Percentiles rank a stretch among this genome's conserved stretches.
Conservation (phyloP, 2,329 filamentous ascomycete species). For the Exophiala oligosperma region DNA sequence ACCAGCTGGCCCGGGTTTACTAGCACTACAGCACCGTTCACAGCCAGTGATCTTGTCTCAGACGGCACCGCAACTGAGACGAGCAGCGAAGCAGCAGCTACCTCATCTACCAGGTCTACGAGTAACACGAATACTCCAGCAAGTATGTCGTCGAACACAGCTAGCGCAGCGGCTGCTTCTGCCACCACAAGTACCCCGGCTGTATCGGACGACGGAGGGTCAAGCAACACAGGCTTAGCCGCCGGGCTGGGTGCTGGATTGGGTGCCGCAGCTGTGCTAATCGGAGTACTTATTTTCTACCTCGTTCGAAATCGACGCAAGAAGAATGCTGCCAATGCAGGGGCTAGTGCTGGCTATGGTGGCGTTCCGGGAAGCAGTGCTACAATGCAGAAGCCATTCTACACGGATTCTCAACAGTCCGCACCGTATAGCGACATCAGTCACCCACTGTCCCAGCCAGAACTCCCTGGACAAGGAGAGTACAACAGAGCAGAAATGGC, state of each 20-base stretch:
- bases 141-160: not conserved
- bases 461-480: constrained; percentile 7
- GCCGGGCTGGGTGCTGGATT: constrained; percentile 14
- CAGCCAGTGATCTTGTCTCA: constrained; percentile 3
- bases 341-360: not conserved
- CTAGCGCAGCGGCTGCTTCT: not conserved
- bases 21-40: constrained; percentile 9
- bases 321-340: not conserved
- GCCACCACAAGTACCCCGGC: not conserved
- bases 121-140: constrained; percentile 1
- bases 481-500: not conserved
- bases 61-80: constrained; percentile 7
- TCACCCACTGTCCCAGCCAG: not conserved
- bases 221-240: constrained; percentile 13
- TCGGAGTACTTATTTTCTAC: constrained; percentile 11
- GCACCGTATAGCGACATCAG: constrained; percentile 1
- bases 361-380: not conserved
- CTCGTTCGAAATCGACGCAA: constrained; percentile 8
- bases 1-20: constrained; percentile 19
- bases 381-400: not conserved
- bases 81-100: not conserved
- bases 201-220: constrained; percentile 1
- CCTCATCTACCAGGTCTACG: not conserved
- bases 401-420: not conserved
- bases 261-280: constrained; percentile 11